Evolutionary conservation across 208 protist genomes (phyloP).

Genomic region (Leishmania gerbilli): DNA sequence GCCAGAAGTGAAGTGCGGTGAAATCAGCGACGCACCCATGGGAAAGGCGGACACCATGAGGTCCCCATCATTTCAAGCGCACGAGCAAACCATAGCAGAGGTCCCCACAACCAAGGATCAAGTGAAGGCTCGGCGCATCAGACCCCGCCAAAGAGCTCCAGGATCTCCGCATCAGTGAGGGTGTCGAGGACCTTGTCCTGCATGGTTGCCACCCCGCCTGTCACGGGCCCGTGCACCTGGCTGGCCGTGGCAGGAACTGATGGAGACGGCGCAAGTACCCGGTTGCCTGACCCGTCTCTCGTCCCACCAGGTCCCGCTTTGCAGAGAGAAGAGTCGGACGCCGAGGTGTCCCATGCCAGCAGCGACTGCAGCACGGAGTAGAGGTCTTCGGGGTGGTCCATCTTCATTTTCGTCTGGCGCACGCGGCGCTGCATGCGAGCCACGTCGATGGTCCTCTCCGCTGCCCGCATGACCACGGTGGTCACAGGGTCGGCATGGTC

Average conservation of each 20-base stretch:
- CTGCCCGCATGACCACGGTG: not conserved
- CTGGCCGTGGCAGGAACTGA: conserved; percentile 7
- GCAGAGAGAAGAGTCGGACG: not conserved
- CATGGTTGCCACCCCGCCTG: not conserved
- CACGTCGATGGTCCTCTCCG: conserved; percentile 7
- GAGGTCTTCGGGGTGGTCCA: conserved; percentile 30
- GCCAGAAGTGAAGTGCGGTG: not conserved
- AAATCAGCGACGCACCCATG: not conserved
- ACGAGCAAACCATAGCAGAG: not conserved
- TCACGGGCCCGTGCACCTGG: conserved; percentile 1
- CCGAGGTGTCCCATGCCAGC: conserved; percentile 18
- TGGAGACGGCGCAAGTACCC: conserved; percentile 20
- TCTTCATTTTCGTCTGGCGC: conserved; percentile 28
- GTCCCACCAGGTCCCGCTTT: not conserved
- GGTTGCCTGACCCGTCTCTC: not conserved
- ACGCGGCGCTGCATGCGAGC: conserved; percentile 33
- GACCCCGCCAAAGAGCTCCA: conserved; percentile 63
- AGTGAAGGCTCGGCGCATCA: not conserved
- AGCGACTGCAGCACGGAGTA: conserved; percentile 38
- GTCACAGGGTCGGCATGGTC: not conserved
- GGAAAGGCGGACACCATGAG: conserved; percentile 5
- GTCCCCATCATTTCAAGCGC: not conserved
- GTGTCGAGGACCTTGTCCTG: conserved; percentile 18
- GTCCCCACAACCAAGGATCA: not conserved
- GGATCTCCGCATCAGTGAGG: conserved; percentile 76